Percentiles rank a stretch among this genome's conserved stretches.
phyloP scores from a whole-genome alignment of 1,284 basidiomycete species.

The Phellopilus nigrolimitatus region DNA sequence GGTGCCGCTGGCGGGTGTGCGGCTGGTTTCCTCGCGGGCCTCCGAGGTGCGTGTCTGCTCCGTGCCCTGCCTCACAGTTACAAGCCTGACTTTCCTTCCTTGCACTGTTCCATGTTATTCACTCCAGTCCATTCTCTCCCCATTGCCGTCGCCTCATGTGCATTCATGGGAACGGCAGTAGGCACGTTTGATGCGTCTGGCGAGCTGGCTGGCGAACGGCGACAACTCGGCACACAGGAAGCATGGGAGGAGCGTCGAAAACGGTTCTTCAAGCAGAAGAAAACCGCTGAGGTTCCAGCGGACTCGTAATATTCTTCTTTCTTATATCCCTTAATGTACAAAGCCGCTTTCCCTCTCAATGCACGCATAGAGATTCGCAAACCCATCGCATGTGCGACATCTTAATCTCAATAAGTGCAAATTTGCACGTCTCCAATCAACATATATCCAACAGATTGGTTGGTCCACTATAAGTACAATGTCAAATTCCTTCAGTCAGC shows the following conservation, averaged over 20 bases:
- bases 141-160: constrained; percentile 77
- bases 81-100: constrained; percentile 12
- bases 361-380: too few species aligned
- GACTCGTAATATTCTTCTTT: constrained; percentile 7
- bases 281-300: constrained; percentile 11
- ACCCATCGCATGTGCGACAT: too few species aligned
- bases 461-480: too few species aligned
- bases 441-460: too few species aligned
- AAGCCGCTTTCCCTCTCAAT: not conserved
- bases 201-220: constrained; percentile 44
- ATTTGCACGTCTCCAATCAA: too few species aligned
- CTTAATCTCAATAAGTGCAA: too few species aligned
- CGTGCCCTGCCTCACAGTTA: constrained; percentile 11
- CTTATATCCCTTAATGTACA: not conserved
- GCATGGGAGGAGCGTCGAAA: constrained; percentile 57
- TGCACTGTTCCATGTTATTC: constrained; percentile 11
- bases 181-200: constrained; percentile 86
- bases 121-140: constrained; percentile 77
- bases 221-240: constrained; percentile 30
- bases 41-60: constrained; percentile 58
- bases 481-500: too few species aligned
- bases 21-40: constrained; percentile 86
- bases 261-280: constrained; percentile 65
- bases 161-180: constrained; percentile 73
- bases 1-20: constrained; percentile 88